phyloP scores from a whole-genome alignment of 164 flowering plant genomes.

The Magnolia kwangsiensis region DNA sequence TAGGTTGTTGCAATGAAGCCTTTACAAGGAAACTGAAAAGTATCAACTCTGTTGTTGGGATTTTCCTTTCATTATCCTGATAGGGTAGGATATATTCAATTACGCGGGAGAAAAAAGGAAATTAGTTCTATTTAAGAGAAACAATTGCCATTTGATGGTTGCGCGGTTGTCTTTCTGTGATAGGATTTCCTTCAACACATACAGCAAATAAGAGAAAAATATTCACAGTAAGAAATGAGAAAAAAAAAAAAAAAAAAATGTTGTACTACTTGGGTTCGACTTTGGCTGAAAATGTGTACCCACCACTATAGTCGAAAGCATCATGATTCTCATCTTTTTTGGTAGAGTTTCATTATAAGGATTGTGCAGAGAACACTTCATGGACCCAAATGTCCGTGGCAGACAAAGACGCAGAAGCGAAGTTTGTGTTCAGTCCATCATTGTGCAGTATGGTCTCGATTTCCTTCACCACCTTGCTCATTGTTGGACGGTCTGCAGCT shows the following conservation, averaged over 20 bases:
- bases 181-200: background rate
- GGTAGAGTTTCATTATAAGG: slow-evolving; percentile 29
- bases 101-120: background rate
- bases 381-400: slow-evolving; percentile 29
- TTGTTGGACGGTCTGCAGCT: slow-evolving; percentile 45
- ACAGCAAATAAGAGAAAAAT: background rate
- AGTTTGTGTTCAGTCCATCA: slow-evolving; percentile 34
- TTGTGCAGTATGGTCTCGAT: slow-evolving; percentile 51
- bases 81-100: background rate
- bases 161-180: no score
- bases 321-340: slow-evolving; percentile 12
- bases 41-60: no score
- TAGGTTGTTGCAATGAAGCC: no score
- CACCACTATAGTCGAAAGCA: slow-evolving; percentile 33
- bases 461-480: slow-evolving; percentile 62
- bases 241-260: background rate
- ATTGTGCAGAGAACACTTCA: slow-evolving; percentile 19
- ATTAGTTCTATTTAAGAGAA: background rate
- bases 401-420: slow-evolving; percentile 44
- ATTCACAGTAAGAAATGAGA: background rate
- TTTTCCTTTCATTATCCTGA: background rate
- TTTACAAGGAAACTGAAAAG: no score
- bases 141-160: background rate
- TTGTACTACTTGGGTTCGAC: slow-evolving; percentile 31
- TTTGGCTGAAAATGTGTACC: slow-evolving; percentile 20